These are phyloP conservation scores for Castanospermum australe DNA, from an alignment of 306 rosid species.

Conservation along the genomic window DNA sequence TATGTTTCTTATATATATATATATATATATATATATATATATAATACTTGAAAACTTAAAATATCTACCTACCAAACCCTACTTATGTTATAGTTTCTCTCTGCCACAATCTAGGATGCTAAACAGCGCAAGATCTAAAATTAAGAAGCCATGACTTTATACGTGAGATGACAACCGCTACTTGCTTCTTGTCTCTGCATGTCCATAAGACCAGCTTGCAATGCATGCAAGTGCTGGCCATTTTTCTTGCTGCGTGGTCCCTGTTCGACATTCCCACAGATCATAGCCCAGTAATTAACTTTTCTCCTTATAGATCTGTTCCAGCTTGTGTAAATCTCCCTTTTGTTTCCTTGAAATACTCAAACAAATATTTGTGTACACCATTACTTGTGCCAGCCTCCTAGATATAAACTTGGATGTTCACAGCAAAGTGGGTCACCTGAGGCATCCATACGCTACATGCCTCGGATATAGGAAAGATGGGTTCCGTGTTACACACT, in stretches of 20 bases:
- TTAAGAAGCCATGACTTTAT: too few species aligned
- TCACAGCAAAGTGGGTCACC: neutral
- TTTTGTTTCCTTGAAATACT: conserved; percentile 35
- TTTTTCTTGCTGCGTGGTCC: conserved; percentile 28
- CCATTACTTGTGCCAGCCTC: conserved; percentile 7
- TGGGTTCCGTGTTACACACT: too few species aligned
- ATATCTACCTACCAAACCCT: neutral
- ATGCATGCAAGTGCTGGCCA: conserved; percentile 35
- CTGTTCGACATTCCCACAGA: conserved; percentile 22
- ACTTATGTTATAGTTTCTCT: neutral
- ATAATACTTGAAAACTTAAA: too few species aligned
- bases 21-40: too few species aligned
- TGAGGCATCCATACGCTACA: too few species aligned
- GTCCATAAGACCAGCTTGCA: conserved; percentile 16
- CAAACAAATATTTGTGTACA: conserved; percentile 24
- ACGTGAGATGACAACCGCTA: too few species aligned
- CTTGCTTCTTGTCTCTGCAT: too few species aligned
- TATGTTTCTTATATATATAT: too few species aligned
- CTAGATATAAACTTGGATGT: neutral
- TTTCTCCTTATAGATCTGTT: conserved; percentile 11
- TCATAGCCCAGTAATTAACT: neutral
- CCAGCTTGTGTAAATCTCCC: conserved; percentile 31
- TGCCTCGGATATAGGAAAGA: too few species aligned
- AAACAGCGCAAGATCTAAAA: neutral
- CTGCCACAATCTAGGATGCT: neutral